Evolutionary conservation across 1,284 basidiomycete species (phyloP).

Genomic region (Apiotrichum brassicae): DNA sequence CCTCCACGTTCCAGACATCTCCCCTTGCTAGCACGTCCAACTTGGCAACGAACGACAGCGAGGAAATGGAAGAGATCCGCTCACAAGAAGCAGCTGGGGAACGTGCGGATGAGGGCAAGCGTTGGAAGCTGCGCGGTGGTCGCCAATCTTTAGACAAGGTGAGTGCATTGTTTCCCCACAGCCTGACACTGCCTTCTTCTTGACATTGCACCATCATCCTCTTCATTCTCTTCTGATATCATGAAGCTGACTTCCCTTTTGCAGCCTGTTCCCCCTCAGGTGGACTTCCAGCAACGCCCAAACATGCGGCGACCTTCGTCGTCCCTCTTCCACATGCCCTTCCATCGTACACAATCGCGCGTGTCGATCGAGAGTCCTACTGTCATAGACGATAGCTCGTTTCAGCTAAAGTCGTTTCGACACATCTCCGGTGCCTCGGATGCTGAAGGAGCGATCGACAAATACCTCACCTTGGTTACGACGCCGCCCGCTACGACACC

Average conservation of each 20-base stretch:
- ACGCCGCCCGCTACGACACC: not conserved
- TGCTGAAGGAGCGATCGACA: constrained; percentile 8
- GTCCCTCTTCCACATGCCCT: constrained; percentile 33
- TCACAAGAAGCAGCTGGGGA: not conserved
- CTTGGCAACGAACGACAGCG: not conserved
- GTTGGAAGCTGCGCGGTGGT: not conserved
- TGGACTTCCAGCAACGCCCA: not conserved
- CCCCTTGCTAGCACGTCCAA: not conserved
- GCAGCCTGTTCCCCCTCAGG: constrained; percentile 5
- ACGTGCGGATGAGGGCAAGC: constrained; percentile 3
- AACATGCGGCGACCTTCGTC: constrained; percentile 30
- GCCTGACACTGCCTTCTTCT: not conserved
- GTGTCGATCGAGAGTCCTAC: constrained; percentile 21
- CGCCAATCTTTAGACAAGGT: constrained; percentile 1
- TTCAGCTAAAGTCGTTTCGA: constrained; percentile 42
- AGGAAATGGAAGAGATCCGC: constrained; percentile 13
- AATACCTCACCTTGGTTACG: constrained; percentile 3
- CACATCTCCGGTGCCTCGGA: constrained; percentile 37
- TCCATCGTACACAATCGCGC: constrained; percentile 31
- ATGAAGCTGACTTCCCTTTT: constrained; percentile 1
- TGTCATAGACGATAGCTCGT: constrained; percentile 33
- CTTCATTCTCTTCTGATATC: not conserved
- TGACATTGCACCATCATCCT: not conserved
- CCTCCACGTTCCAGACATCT: not conserved
- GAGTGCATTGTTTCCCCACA: not conserved